These are phyloP conservation scores for Luffa aegyptiaca DNA, from an alignment of 306 rosid species.

Conservation along the genomic window DNA sequence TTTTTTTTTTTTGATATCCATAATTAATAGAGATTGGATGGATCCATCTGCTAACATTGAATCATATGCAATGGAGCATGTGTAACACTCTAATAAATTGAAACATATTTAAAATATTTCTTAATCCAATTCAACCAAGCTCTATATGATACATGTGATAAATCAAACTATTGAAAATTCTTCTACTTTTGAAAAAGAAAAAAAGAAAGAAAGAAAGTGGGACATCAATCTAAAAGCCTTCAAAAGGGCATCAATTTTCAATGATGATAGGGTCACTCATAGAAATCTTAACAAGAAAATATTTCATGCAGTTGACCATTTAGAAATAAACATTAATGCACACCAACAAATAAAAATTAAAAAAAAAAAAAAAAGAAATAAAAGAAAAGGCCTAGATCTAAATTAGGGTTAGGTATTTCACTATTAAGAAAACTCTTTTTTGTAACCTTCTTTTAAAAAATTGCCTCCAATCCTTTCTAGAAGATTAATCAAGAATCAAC, in stretches of 20 bases:
- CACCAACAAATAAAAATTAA: background rate
- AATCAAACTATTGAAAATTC: background rate
- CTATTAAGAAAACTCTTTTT: background rate
- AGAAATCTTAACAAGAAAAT: background rate
- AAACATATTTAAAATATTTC: background rate
- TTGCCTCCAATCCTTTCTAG: conserved; percentile 2
- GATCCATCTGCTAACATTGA: background rate
- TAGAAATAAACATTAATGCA: background rate
- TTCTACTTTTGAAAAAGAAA: too few relatives aligned
- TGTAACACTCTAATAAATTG: background rate
- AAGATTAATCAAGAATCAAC: conserved; percentile 3
- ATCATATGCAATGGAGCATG: too few relatives aligned
- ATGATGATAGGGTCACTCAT: background rate
- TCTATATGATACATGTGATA: background rate
- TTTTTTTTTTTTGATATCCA: too few relatives aligned
- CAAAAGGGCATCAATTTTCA: background rate
- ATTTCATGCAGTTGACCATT: background rate
- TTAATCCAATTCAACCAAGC: background rate
- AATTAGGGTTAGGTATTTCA: conserved; percentile 5
- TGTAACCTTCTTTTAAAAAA: background rate
- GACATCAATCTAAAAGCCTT: background rate
- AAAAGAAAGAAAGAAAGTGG: background rate
- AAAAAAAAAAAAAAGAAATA: background rate
- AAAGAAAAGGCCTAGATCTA: background rate
- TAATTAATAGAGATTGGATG: too few relatives aligned